Percentiles rank a stretch among this genome's conserved stretches.
Conservation (phyloP, 148 eudicot species). For the Vaccinium macrocarpon region DNA sequence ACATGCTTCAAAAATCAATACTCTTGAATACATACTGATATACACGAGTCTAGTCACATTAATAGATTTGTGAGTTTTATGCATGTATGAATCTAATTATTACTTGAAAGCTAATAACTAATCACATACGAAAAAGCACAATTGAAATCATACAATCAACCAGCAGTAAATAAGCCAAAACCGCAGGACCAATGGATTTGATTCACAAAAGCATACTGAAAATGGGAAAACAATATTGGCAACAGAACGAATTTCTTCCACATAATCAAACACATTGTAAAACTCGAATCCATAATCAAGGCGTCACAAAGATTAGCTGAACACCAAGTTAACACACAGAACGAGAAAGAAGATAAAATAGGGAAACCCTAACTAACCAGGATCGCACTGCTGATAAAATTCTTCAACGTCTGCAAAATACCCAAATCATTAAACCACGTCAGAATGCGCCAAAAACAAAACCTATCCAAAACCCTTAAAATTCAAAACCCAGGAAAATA, state of each 20-base stretch:
- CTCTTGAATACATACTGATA: not conserved
- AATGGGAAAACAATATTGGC: too few relatives aligned
- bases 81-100: not conserved
- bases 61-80: not conserved
- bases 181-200: not conserved
- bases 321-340: not conserved
- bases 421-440: not conserved
- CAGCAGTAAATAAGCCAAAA: not conserved
- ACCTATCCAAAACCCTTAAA: slow-evolving; percentile 11
- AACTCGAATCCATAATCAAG: not conserved
- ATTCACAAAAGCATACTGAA: too few relatives aligned
- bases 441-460: not conserved
- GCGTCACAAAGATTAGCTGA: not conserved
- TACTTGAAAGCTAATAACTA: not conserved
- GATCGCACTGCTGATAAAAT: slow-evolving; percentile 53
- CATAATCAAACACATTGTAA: not conserved
- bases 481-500: not conserved
- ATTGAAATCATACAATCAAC: not conserved
- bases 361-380: slow-evolving; percentile 31
- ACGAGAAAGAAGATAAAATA: not conserved
- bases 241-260: too few relatives aligned
- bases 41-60: not conserved
- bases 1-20: not conserved
- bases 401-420: slow-evolving; percentile 42
- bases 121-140: not conserved